Evolutionary conservation across 768 basidiomycete genomes (phyloP), one percentile per base, ranked within the genome.

Genomic region (Mycena pura): DNA sequence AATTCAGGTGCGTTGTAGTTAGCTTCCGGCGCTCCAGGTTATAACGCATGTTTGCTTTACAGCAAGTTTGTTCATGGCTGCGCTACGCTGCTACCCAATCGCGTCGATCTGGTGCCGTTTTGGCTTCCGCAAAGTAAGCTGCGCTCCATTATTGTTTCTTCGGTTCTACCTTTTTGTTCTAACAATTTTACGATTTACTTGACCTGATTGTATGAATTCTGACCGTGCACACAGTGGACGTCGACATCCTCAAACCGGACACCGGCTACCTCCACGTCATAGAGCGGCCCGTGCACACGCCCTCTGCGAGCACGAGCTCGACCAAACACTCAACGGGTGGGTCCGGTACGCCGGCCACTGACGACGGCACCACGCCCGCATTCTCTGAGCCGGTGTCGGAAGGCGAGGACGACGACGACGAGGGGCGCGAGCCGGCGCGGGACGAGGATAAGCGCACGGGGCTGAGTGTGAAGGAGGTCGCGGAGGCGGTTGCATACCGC

Each of bases 51-150:
- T 13, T 31, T 51, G 44, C 31, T 19, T 39, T n/a, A 28, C 58
- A 93, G 93, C 74, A 93, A 93, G 85, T 96, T 96, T 72, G 96
- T 97, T 56, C 95, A 96, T 72, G 96, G 97, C 24, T 99, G 97
- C 72, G 90, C 96, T 3, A 95, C 95, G 2, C 82, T 99, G 0
- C 76, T 99, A 10, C 95, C 96, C 19, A 86, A 92, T 69, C 90
- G 96, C 32, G 96, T 98, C 43, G 92, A 98, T 70, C 84, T 99
- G 22, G 92, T 99, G 32, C 97, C 97, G 6, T 99, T 98, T 82
- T 99, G 97, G 97, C 84, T 96, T 6, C 96, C 96, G 6, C 96
- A 99, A 73, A 97, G 92, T 93, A 73, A 38, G 84, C 21, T 39
- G 36, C 13, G 48, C 46, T 40, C 31, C 43, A 31, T 32, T n/a